These are phyloP conservation scores for Amauroascus niger DNA, from an alignment of 2,329 filamentous ascomycete genomes.

Conservation along the genomic window DNA sequence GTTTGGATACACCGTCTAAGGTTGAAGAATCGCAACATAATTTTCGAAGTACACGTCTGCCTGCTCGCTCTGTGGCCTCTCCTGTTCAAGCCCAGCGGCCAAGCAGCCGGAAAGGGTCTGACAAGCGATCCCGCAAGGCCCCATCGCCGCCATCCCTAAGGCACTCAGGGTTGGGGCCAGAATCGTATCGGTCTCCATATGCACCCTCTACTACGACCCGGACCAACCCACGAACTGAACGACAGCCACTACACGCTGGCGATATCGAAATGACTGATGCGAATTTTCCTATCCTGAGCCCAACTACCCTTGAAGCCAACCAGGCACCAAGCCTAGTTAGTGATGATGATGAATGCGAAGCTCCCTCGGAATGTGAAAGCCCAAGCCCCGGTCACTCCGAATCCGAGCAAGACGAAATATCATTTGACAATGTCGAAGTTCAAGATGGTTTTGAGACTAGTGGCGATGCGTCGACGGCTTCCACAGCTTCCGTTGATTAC, in stretches of 20 bases:
- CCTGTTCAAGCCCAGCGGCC: slow-evolving; percentile 43
- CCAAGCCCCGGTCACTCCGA: slow-evolving; percentile 41
- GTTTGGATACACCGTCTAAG: slow-evolving; percentile 19
- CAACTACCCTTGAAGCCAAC: slow-evolving; percentile 60
- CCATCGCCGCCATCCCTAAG: slow-evolving; percentile 35
- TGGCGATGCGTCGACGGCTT: slow-evolving; percentile 24
- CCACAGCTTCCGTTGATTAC: slow-evolving; percentile 27
- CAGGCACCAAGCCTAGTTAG: slow-evolving; percentile 71
- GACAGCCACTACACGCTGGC: not conserved
- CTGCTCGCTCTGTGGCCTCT: slow-evolving; percentile 49
- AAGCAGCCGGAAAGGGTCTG: slow-evolving; percentile 50
- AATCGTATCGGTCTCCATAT: slow-evolving; percentile 25
- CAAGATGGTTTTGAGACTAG: slow-evolving; percentile 37
- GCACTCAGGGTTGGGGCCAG: slow-evolving; percentile 23
- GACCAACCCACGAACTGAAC: slow-evolving; percentile 20
- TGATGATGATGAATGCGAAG: slow-evolving; percentile 69
- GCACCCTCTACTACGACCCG: slow-evolving; percentile 36
- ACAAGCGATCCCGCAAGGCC: slow-evolving; percentile 32
- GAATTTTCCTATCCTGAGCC: slow-evolving; percentile 50
- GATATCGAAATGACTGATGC: slow-evolving; percentile 42
- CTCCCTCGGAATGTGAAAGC: slow-evolving; percentile 54
- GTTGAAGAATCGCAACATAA: slow-evolving; percentile 19
- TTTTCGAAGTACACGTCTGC: slow-evolving; percentile 37
- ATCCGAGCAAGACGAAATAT: slow-evolving; percentile 46
- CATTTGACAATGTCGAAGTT: slow-evolving; percentile 38